phyloP scores from a whole-genome alignment of 495 filamentous ascomycete genomes.

The Xylaria curta region DNA sequence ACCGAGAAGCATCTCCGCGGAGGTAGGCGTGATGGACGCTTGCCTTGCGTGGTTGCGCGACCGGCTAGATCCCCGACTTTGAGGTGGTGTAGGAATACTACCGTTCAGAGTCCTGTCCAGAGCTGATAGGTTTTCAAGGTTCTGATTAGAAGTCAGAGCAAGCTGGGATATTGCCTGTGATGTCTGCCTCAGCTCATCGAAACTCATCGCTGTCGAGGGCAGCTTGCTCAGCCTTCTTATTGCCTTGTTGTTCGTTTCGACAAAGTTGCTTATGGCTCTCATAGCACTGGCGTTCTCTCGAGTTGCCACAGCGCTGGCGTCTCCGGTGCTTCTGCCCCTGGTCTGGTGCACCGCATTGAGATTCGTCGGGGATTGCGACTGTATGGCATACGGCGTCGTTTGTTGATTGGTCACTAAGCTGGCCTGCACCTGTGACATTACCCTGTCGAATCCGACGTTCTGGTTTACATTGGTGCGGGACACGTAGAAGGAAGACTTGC shows the following conservation, averaged over 20 bases:
- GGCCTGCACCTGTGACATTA: conserved; percentile 50
- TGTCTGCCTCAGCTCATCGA: conserved; percentile 43
- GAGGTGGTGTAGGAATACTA: conserved; percentile 42
- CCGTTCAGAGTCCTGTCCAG: background rate
- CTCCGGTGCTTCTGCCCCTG: conserved; percentile 38
- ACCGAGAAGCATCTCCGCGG: conserved; percentile 11
- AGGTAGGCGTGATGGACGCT: conserved; percentile 9
- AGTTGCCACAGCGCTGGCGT: conserved; percentile 40
- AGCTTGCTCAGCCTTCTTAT: conserved; percentile 54
- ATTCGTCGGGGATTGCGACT: conserved; percentile 34
- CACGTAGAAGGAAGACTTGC: conserved; percentile 37
- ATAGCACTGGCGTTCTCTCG: conserved; percentile 51
- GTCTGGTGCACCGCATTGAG: conserved; percentile 49
- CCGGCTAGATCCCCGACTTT: conserved; percentile 37
- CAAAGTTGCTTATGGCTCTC: conserved; percentile 52
- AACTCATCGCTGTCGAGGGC: conserved; percentile 41
- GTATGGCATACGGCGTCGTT: conserved; percentile 26
- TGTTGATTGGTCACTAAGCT: conserved; percentile 38
- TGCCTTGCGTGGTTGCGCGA: conserved; percentile 22
- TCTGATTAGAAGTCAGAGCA: conserved; percentile 31
- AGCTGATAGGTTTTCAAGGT: conserved; percentile 3
- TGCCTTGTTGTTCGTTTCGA: conserved; percentile 52
- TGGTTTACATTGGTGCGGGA: conserved; percentile 35
- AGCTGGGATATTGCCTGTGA: conserved; percentile 26
- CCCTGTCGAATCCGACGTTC: conserved; percentile 50